Percentiles rank a stretch among this genome's conserved stretches.
Conservation (phyloP, 768 basidiomycete species). For the Phaeolepiota aurea region DNA sequence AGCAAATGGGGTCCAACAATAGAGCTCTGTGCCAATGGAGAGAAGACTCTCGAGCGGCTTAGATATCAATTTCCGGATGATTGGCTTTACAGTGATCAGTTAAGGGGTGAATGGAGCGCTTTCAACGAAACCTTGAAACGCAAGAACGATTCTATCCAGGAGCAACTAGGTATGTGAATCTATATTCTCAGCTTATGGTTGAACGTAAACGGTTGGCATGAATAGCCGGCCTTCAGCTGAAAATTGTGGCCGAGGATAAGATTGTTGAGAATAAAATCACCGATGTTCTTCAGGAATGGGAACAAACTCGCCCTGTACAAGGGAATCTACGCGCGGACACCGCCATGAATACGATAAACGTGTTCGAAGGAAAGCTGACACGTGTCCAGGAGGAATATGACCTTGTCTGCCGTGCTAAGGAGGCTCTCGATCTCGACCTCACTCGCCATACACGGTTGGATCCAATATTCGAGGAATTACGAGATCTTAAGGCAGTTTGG, state of each 20-base stretch:
- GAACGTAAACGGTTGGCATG: neutral
- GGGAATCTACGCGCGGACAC: conserved; percentile 94
- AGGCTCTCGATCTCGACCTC: conserved; percentile 90
- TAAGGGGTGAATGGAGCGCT: conserved; percentile 96
- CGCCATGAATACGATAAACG: conserved; percentile 92
- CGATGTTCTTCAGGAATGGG: conserved; percentile 90
- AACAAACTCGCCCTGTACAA: conserved; percentile 91
- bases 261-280: conserved; percentile 94
- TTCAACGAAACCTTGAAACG: conserved; percentile 97
- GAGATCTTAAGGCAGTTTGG: conserved; percentile 98
- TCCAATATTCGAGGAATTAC: conserved; percentile 90
- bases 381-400: conserved; percentile 93
- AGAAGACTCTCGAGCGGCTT: conserved; percentile 95
- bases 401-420: conserved; percentile 92
- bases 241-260: conserved; percentile 99
- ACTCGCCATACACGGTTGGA: conserved; percentile 85
- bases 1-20: conserved; percentile 97
- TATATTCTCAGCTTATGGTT: conserved; percentile 1
- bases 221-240: conserved; percentile 90
- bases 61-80: conserved; percentile 95
- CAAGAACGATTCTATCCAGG: conserved; percentile 97
- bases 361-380: conserved; percentile 86
- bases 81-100: conserved; percentile 97
- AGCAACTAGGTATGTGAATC: conserved; percentile 85
- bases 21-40: conserved; percentile 87